Evolutionary conservation across 345 rosid species (phyloP).

Genomic region (Cardamine resedifolia): DNA sequence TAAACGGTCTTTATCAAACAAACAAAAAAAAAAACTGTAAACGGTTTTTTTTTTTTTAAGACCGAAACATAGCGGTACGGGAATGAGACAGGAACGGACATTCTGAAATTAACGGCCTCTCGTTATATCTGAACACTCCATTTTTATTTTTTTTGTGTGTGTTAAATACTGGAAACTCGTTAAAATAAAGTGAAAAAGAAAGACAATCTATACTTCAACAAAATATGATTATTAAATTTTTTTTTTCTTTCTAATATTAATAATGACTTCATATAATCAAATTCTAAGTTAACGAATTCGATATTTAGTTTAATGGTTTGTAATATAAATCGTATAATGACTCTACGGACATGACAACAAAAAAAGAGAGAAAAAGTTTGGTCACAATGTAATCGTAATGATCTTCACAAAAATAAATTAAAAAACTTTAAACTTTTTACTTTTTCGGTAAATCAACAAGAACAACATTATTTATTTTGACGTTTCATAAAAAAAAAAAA

Average conservation of each 20-base stretch:
- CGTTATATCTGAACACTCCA: not conserved
- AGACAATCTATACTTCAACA: no score
- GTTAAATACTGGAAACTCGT: no score
- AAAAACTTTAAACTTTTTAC: not conserved
- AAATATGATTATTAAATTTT: no score
- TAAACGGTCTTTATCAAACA: no score
- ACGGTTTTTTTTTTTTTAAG: not conserved
- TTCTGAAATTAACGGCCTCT: not conserved
- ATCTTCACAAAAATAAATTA: not conserved
- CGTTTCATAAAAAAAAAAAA: not conserved
- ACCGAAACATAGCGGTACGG: not conserved
- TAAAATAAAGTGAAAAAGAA: no score
- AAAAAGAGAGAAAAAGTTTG: not conserved
- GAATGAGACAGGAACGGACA: not conserved
- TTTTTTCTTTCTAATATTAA: no score
- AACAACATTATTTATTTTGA: slow-evolving; percentile 11
- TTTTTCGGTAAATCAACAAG: not conserved
- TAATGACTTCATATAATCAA: no score
- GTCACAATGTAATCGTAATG: not conserved
- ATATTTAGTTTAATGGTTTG: no score
- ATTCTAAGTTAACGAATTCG: no score
- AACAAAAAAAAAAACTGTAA: no score
- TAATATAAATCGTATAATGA: no score
- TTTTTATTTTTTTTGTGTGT: no score
- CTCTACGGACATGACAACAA: not conserved